A percentile compares a stretch with the other conserved stretches of the same genome.
These are phyloP conservation scores for Eutrema heterophyllum DNA, from an alignment of 345 rosid species.

Conservation along the genomic window DNA sequence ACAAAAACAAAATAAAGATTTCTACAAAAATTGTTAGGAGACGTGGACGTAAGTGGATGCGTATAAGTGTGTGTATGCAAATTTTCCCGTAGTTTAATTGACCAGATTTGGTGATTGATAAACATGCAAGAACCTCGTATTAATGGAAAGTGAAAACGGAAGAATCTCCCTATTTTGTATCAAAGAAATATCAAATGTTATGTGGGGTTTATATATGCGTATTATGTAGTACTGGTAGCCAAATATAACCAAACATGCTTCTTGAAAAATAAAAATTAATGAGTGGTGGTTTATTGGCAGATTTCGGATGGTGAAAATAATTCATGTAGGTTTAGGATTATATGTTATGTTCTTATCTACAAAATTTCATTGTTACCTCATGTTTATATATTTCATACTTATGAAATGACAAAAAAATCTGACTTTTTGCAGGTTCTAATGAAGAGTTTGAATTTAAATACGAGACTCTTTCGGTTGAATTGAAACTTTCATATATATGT, in stretches of 20 bases:
- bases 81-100: not conserved
- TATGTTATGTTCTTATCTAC: not conserved
- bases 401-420: not conserved
- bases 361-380: not conserved
- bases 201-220: not conserved
- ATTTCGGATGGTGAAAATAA: not conserved
- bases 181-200: not conserved
- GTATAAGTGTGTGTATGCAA: not conserved
- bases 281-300: not conserved
- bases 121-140: not conserved
- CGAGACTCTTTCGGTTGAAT: too few relatives aligned
- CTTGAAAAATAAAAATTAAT: not conserved
- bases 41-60: not conserved
- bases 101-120: not conserved
- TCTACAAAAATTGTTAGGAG: not conserved
- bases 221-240: not conserved
- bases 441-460: too few relatives aligned
- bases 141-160: not conserved
- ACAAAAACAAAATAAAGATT: not conserved
- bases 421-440: too few relatives aligned
- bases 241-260: not conserved
- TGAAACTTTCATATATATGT: too few relatives aligned
- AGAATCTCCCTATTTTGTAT: not conserved
- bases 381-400: not conserved
- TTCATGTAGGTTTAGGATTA: not conserved